Conservation (phyloP, 495 filamentous ascomycete genomes). For the Aspergillus carlsbadensis region DNA sequence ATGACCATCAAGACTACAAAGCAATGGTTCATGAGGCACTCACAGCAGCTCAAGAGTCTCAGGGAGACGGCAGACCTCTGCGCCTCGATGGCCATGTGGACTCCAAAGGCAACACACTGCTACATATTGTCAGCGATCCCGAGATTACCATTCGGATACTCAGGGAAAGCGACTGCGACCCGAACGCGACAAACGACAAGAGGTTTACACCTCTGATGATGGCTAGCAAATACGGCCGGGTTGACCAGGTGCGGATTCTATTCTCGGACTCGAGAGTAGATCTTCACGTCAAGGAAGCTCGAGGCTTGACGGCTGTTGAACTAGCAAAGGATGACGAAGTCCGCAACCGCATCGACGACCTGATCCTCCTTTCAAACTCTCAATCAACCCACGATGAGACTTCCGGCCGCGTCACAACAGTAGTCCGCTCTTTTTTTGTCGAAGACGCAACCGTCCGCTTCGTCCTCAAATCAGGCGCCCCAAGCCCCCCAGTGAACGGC, state of each 20-base stretch:
- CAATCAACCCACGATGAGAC: slow-evolving; percentile 43
- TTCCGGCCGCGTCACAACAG: slow-evolving; percentile 84
- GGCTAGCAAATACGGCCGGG: slow-evolving; percentile 96
- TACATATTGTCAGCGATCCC: slow-evolving; percentile 90
- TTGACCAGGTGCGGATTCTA: slow-evolving; percentile 86
- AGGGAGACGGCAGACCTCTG: slow-evolving; percentile 74
- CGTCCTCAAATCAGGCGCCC: slow-evolving; percentile 87
- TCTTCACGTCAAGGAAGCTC: slow-evolving; percentile 74
- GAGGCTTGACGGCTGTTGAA: slow-evolving; percentile 93
- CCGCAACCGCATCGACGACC: slow-evolving; percentile 90
- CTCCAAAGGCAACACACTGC: slow-evolving; percentile 84
- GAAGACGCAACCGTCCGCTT: slow-evolving; percentile 94
- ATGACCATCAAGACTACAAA: slow-evolving; percentile 86
- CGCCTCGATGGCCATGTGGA: slow-evolving; percentile 95
- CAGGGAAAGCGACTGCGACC: slow-evolving; percentile 81
- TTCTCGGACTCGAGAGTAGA: slow-evolving; percentile 89
- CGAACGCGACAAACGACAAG: slow-evolving; percentile 95
- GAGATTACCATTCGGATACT: slow-evolving; percentile 73
- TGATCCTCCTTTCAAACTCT: slow-evolving; percentile 76
- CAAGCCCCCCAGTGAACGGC: slow-evolving; percentile 29
- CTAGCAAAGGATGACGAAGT: slow-evolving; percentile 98
- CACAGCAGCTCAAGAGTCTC: slow-evolving; percentile 67
- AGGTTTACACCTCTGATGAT: slow-evolving; percentile 96
- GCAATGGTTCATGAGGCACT: slow-evolving; percentile 82
- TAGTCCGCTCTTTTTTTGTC: slow-evolving; percentile 96